Evolutionary conservation across 345 rosid species (phyloP).

Genomic region (Arabidopsis arenosa): DNA sequence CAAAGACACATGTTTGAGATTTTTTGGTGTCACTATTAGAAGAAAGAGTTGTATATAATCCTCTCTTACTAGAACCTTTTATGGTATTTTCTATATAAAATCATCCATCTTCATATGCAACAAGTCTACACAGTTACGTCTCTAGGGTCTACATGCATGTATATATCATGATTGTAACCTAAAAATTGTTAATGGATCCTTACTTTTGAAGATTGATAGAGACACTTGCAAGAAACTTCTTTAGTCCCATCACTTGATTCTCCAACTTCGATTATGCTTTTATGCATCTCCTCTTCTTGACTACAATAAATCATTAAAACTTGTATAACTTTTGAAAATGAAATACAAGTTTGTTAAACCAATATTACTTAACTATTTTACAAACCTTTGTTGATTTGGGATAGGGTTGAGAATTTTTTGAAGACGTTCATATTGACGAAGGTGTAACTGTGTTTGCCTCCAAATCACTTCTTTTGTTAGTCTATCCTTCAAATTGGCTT

Average conservation of each 20-base stretch:
- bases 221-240: slow-evolving; percentile 20
- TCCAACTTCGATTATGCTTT: background rate
- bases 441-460: slow-evolving; percentile 3
- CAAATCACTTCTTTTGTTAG: background rate
- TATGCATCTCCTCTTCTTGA: background rate
- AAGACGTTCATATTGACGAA: background rate
- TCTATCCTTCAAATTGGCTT: background rate
- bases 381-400: background rate
- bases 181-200: background rate
- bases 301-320: background rate
- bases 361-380: background rate
- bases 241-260: background rate
- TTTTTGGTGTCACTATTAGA: background rate
- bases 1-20: background rate
- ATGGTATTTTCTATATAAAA: no score
- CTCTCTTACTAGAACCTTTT: no score
- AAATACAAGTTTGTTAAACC: background rate
- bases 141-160: background rate
- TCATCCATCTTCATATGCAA: background rate
- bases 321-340: no score
- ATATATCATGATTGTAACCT: background rate
- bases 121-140: background rate
- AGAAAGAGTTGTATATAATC: no score
- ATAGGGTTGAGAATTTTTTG: no score
- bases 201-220: slow-evolving; percentile 29